phyloP scores from a whole-genome alignment of 495 filamentous ascomycete species.

The Penicillium angulare region DNA sequence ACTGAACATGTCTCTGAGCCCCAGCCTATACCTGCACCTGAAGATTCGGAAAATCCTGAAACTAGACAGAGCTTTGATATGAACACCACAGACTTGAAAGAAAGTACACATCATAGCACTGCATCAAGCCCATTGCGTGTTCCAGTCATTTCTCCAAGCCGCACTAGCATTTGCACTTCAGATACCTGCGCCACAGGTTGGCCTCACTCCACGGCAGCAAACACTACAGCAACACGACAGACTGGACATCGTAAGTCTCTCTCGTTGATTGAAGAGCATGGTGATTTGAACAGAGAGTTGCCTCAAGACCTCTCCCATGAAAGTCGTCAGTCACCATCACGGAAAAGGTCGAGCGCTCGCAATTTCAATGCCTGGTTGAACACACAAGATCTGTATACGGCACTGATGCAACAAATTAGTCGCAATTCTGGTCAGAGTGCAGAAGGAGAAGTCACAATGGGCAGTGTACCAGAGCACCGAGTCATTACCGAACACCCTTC shows the following conservation, averaged over 20 bases:
- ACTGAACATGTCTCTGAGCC: constrained; percentile 21
- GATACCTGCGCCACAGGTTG: constrained; percentile 75
- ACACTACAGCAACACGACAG: constrained; percentile 41
- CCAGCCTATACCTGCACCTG: not conserved
- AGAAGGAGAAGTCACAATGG: constrained; percentile 32
- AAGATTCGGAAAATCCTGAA: not conserved
- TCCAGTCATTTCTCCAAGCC: constrained; percentile 38
- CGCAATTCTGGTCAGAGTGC: constrained; percentile 22
- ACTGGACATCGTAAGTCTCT: constrained; percentile 54
- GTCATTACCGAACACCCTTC: constrained; percentile 32
- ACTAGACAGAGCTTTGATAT: not conserved
- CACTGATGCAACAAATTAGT: constrained; percentile 66
- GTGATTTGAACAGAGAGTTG: constrained; percentile 42
- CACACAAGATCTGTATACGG: constrained; percentile 68
- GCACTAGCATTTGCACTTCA: constrained; percentile 48
- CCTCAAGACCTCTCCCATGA: constrained; percentile 8
- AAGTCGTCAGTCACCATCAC: not conserved
- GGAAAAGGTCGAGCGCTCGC: constrained; percentile 9
- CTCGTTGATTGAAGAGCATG: constrained; percentile 66
- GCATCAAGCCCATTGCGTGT: constrained; percentile 3
- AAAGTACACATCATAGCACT: not conserved
- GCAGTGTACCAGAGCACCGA: constrained; percentile 32
- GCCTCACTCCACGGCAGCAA: constrained; percentile 61
- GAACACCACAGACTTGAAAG: not conserved
- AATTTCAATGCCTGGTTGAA: constrained; percentile 44